Evolutionary conservation across 2,329 filamentous ascomycete genomes (phyloP).

Genomic region (Mollisia scopiformis): DNA sequence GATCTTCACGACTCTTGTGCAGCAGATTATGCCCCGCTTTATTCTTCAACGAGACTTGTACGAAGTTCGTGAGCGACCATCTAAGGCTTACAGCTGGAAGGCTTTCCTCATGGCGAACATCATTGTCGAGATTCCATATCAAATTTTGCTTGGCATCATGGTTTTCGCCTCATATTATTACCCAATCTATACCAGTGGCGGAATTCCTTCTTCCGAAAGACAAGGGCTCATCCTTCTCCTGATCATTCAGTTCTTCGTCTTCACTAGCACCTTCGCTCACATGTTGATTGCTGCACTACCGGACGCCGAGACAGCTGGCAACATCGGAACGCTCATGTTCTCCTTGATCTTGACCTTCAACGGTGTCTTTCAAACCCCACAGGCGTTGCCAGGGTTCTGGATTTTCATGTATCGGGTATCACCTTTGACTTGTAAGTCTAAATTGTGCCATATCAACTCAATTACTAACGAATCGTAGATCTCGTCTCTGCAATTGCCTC

Average conservation of each 20-base stretch:
- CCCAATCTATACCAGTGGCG: conserved; percentile 68
- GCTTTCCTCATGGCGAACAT: conserved; percentile 50
- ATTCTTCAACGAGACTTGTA: conserved; percentile 70
- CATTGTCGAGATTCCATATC: conserved; percentile 84
- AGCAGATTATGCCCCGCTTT: conserved; percentile 73
- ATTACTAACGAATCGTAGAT: conserved; percentile 58
- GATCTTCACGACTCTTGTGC: conserved; percentile 67
- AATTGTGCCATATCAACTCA: background rate
- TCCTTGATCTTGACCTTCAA: conserved; percentile 75
- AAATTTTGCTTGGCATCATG: conserved; percentile 72
- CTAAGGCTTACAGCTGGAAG: conserved; percentile 40
- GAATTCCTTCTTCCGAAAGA: conserved; percentile 30
- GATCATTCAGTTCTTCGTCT: conserved; percentile 75
- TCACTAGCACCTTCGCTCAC: conserved; percentile 81
- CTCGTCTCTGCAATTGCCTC: conserved; percentile 72
- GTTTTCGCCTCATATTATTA: conserved; percentile 87
- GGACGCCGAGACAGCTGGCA: conserved; percentile 75
- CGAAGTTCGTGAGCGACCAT: conserved; percentile 49
- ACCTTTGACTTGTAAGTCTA: conserved; percentile 37
- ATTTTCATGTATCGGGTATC: conserved; percentile 84
- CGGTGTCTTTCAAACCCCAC: conserved; percentile 70
- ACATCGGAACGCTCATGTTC: conserved; percentile 78
- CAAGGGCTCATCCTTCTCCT: conserved; percentile 74
- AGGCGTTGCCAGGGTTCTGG: conserved; percentile 74
- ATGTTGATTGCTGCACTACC: conserved; percentile 78